Base-by-base conservation (phyloP, 2,329 filamentous ascomycete genomes). In the Ophiosphaerella korrae region DNA sequence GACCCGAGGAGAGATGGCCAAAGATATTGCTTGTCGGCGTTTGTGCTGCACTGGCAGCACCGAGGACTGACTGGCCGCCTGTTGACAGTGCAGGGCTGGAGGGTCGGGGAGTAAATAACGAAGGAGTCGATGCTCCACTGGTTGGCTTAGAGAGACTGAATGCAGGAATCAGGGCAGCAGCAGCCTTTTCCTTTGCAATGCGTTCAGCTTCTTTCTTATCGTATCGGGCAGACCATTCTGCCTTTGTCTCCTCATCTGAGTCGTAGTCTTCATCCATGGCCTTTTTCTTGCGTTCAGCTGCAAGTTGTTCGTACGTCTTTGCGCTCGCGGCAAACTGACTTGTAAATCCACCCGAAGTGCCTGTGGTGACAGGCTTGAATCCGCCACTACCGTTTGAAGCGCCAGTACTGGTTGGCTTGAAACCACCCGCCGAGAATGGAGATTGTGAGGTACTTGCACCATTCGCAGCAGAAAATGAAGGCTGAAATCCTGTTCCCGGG, bases 221-320 rank as follows among this genome's bases (percentile, higher is more conserved):
- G 31, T 64, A 72, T 14, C 63, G 63, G 7, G 63, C 62, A 33
- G 64, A 66, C 66, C 68, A 74, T 40, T 71, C 55, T 45, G 65
- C 68, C 41, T 72, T 57, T 11, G 61, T 67, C 48, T 73, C 70
- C 5, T 73, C 68, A 29, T 74, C 71, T 2, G 66, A 70, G 45
- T 74, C 71, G n/a, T 59, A 72, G 26, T 73, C 71, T 26, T 61
- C 71, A 11, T 64, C 65, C 48, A 62, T 68, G 6, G 64, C 70
- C 51, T 73, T 73, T 48, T 66, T 58, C 58, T 73, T 73, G 7
- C 65, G 67, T 48, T 73, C 69, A 5, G 64, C 65, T 29, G 62
- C 60, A 32, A 72, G 64, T 45, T 72, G 49, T 38, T 73, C 67
- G 24, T 61, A 64, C 0, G 67, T 64, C 53, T 70, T 72, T 8